Conservation (phyloP, 768 basidiomycete species). For the Pleurotus tuber-regium region DNA sequence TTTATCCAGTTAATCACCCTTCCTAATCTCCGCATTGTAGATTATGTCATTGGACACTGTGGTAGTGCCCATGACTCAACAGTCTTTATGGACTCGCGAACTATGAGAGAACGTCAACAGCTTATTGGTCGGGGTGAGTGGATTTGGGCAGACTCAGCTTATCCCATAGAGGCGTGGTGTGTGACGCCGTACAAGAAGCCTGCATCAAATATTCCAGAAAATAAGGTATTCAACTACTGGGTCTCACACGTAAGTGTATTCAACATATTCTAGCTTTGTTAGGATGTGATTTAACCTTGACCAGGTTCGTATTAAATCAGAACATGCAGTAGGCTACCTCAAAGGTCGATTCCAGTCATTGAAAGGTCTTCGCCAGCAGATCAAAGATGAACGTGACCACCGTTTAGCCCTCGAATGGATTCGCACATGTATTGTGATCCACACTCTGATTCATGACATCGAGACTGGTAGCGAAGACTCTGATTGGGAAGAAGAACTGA, state of each 20-base stretch:
- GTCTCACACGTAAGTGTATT: conserved; percentile 20
- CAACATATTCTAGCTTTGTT: too few species aligned
- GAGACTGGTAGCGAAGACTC: conserved; percentile 21
- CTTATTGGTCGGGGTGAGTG: conserved; percentile 18
- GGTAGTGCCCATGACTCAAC: conserved; percentile 27
- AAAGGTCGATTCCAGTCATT: conserved; percentile 26
- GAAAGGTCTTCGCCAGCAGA: conserved; percentile 22
- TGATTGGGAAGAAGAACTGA: neutral
- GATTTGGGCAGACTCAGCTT: conserved; percentile 29
- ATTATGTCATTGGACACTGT: conserved; percentile 25
- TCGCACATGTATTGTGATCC: conserved; percentile 29
- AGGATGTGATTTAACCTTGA: too few species aligned
- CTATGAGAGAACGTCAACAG: conserved; percentile 10
- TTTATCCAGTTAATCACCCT: conserved; percentile 21
- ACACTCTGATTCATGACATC: conserved; percentile 31
- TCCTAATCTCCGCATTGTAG: conserved; percentile 24
- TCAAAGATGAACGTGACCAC: conserved; percentile 23
- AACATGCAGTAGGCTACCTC: conserved; percentile 26
- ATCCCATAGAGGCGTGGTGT: conserved; percentile 25
- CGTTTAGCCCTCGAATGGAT: conserved; percentile 27
- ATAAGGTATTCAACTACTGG: conserved; percentile 23
- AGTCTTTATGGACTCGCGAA: conserved; percentile 16
- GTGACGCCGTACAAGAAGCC: conserved; percentile 30
- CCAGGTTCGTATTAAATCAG: conserved; percentile 25
- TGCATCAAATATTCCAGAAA: conserved; percentile 17